A percentile compares a stretch with the other conserved stretches of the same genome.
Evolutionary conservation across 2,329 filamentous ascomycete species (phyloP).

Genomic region (Colletotrichum cordylinicola): DNA sequence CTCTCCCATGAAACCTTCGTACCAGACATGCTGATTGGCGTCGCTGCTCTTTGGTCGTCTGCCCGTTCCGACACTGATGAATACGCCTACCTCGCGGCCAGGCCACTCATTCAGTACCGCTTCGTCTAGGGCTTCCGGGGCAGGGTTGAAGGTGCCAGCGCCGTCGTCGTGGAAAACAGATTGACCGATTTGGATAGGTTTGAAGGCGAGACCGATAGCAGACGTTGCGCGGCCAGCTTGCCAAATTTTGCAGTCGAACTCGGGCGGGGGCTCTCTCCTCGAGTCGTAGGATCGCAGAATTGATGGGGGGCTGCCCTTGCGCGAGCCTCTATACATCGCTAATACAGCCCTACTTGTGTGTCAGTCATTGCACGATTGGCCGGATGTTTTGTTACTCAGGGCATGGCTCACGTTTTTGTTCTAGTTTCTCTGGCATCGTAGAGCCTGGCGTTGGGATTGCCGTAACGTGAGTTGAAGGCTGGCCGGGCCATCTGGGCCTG

Average conservation of each 20-base stretch:
- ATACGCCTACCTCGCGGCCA: conserved; percentile 88
- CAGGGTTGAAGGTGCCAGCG: conserved; percentile 88
- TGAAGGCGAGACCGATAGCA: conserved; percentile 91
- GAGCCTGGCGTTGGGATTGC: conserved; percentile 84
- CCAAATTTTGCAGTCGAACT: conserved; percentile 96
- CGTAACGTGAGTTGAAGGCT: conserved; percentile 64
- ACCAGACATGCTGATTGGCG: conserved; percentile 81
- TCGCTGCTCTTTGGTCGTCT: conserved; percentile 73
- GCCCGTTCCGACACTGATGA: conserved; percentile 93
- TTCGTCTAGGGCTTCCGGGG: conserved; percentile 86
- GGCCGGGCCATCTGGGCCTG: conserved; percentile 61
- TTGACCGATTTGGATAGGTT: conserved; percentile 92
- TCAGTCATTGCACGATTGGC: not conserved
- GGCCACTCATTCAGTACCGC: conserved; percentile 94
- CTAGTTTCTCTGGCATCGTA: conserved; percentile 87
- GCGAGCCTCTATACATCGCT: conserved; percentile 86
- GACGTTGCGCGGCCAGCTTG: conserved; percentile 94
- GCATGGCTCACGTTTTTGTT: conserved; percentile 81
- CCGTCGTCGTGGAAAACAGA: conserved; percentile 95
- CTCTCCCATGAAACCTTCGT: conserved; percentile 90
- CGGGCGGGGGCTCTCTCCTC: conserved; percentile 85
- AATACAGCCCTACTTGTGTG: conserved; percentile 78
- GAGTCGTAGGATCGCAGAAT: conserved; percentile 95
- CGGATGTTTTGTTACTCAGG: not conserved
- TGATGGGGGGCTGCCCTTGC: conserved; percentile 69